These are phyloP conservation scores for Cinchona pubescens DNA, from an alignment of 257 asterid genomes.

Conservation along the genomic window DNA sequence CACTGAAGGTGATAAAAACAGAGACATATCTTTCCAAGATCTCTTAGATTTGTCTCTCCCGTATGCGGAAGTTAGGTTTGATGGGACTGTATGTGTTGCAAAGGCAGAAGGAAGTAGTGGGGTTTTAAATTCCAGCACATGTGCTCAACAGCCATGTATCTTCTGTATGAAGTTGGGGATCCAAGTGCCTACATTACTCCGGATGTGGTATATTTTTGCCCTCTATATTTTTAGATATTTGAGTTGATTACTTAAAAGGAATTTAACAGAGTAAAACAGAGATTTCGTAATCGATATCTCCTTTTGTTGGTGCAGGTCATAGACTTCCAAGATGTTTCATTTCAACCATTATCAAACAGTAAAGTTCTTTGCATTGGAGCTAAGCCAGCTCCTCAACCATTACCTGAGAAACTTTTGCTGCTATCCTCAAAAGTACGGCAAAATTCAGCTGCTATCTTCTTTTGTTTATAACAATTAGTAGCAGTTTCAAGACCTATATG, in stretches of 20 bases:
- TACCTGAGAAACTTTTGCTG: conserved; percentile 64
- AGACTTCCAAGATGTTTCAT: conserved; percentile 69
- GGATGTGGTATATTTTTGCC: conserved; percentile 59
- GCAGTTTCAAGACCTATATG: background rate
- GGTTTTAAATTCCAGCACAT: conserved; percentile 63
- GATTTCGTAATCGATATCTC: conserved; percentile 22
- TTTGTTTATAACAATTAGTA: background rate
- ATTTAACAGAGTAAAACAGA: conserved; percentile 11
- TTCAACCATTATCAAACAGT: conserved; percentile 57
- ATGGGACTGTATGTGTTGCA: conserved; percentile 72
- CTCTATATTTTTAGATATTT: conserved; percentile 7
- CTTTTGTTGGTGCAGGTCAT: conserved; percentile 49
- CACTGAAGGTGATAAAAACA: conserved; percentile 65
- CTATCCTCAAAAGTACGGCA: conserved; percentile 68
- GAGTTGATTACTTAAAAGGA: conserved; percentile 5
- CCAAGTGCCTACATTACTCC: conserved; percentile 92
- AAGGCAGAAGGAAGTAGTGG: conserved; percentile 84
- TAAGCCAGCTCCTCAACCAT: conserved; percentile 54
- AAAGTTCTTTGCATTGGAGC: conserved; percentile 91
- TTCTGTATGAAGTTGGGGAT: conserved; percentile 96
- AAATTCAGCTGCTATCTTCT: background rate
- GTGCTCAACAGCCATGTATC: conserved; percentile 93
- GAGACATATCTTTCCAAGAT: conserved; percentile 67
- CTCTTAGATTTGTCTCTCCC: conserved; percentile 89
- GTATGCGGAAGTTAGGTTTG: conserved; percentile 69